Evolutionary conservation across 768 basidiomycete genomes (phyloP).

Genomic region (Pleurotus eryngii): DNA sequence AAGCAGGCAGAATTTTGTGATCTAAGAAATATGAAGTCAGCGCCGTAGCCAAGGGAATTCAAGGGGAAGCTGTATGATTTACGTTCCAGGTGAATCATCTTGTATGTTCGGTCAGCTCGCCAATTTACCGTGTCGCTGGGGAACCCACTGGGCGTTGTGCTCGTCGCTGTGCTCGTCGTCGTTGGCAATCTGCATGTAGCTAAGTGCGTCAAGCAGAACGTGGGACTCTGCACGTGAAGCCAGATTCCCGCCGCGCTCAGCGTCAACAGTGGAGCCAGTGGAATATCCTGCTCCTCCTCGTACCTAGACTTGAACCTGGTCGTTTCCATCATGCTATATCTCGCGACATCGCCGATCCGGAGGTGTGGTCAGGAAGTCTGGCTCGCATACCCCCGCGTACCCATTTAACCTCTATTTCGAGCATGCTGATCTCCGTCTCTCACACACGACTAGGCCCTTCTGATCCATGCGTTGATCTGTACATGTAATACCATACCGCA

Average conservation of each 20-base stretch:
- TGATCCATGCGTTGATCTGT: not conserved
- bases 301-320: not conserved
- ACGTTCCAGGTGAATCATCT: conserved; percentile 55
- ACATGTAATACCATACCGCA: no score
- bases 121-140: no score
- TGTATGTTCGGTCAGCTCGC: not conserved
- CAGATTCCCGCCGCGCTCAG: not conserved
- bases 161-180: not conserved
- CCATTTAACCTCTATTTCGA: not conserved
- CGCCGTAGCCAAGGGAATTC: conserved; percentile 36
- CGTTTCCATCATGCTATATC: not conserved
- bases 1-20: conserved; percentile 27
- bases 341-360: no score
- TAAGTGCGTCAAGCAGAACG: not conserved
- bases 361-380: no score
- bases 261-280: not conserved
- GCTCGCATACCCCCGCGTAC: no score
- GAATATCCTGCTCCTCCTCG: no score
- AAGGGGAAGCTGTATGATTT: conserved; percentile 39
- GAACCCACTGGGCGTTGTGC: not conserved
- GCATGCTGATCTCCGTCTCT: conserved; percentile 1
- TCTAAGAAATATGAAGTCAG: conserved; percentile 32
- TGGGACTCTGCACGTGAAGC: conserved; percentile 2
- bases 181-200: not conserved
- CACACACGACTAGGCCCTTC: conserved; percentile 7